Evolutionary conservation across 768 basidiomycete species (phyloP).

Genomic region (Fomitopsis serialis): DNA sequence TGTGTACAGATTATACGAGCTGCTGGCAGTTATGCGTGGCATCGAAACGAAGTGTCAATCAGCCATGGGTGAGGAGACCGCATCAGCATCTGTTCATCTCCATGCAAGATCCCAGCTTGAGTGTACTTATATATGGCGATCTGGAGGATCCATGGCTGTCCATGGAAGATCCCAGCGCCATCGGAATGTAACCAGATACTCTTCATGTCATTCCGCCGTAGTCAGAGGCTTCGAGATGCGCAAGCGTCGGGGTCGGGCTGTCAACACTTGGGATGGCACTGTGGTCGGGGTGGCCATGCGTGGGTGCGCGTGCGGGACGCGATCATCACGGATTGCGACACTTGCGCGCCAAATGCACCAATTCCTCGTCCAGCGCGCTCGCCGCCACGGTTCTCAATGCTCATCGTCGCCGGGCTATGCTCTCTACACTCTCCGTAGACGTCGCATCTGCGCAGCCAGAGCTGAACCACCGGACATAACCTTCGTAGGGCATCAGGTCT

Average conservation of each 20-base stretch:
- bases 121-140: no score
- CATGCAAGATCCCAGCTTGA: neutral
- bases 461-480: neutral
- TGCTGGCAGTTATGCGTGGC: no score
- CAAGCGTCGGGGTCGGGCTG: neutral
- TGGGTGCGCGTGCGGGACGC: neutral
- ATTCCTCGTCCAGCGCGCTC: neutral
- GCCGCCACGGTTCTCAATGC: no score
- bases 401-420: neutral
- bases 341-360: neutral
- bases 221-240: neutral
- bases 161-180: no score
- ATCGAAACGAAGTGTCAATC: neutral
- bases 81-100: neutral
- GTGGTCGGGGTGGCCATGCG: no score
- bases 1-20: no score
- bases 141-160: no score
- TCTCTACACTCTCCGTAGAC: neutral
- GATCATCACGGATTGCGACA: neutral
- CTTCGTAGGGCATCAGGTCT: neutral
- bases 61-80: no score
- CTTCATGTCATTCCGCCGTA: neutral
- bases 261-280: no score
- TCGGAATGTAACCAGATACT: no score
- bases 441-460: neutral